A percentile compares a stretch with the other conserved stretches of the same genome.
Evolutionary conservation across 169 alveolate genomes (phyloP).

Genomic region (Plasmodium fragile): DNA sequence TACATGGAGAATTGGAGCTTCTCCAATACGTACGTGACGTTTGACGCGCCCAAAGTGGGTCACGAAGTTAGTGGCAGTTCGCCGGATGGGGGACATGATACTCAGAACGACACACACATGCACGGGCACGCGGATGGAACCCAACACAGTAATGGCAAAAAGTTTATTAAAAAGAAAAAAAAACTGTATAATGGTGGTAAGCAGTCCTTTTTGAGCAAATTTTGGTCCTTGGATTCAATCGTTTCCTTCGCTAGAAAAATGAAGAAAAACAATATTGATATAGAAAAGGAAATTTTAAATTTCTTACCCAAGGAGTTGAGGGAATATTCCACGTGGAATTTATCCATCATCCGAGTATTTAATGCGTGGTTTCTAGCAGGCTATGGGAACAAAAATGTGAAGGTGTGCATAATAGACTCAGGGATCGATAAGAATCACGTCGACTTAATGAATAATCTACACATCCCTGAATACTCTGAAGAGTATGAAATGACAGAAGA

Average conservation of each 20-base stretch:
- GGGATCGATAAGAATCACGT: constrained; percentile 90
- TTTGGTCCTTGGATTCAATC: constrained; percentile 5
- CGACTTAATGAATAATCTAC: constrained; percentile 83
- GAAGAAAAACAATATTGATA: neutral
- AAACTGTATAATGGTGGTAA: constrained; percentile 19
- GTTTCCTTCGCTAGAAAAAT: neutral
- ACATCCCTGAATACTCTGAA: constrained; percentile 81
- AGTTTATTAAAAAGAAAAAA: constrained; percentile 31
- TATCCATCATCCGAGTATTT: constrained; percentile 42
- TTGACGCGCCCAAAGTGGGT: neutral
- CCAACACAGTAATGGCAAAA: neutral
- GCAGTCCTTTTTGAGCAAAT: constrained; percentile 32
- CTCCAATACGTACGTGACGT: constrained; percentile 40
- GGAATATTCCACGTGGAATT: constrained; percentile 68
- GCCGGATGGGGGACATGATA: neutral
- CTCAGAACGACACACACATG: neutral
- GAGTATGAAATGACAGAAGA: constrained; percentile 74
- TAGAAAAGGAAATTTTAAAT: constrained; percentile 37
- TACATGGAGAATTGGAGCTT: constrained; percentile 68
- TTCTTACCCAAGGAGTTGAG: constrained; percentile 60
- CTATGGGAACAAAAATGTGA: constrained; percentile 70
- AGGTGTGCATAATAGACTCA: constrained; percentile 88
- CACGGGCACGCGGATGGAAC: neutral
- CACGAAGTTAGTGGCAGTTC: neutral
- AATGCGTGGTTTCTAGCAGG: constrained; percentile 76